Conservation (phyloP, 2,329 filamentous ascomycete genomes). For the Arthroderma uncinatum region DNA sequence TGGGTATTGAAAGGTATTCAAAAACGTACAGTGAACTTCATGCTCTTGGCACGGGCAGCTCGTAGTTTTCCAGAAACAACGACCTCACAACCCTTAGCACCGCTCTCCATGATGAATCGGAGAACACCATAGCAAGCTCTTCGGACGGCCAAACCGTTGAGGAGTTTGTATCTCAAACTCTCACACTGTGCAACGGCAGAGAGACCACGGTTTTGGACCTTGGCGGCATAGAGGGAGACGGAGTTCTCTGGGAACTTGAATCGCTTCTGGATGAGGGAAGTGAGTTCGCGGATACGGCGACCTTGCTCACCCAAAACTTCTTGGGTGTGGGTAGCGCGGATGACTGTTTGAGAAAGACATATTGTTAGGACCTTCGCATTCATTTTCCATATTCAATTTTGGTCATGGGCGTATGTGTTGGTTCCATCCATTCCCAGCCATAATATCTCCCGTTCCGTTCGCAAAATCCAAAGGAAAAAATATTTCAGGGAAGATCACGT, state of each 20-base stretch:
- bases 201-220: conserved; percentile 99
- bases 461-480: background rate
- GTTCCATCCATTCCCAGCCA: background rate
- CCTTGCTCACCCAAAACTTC: conserved; percentile 99
- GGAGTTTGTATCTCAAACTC: conserved; percentile 99
- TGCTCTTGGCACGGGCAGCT: conserved; percentile 97
- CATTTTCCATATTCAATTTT: background rate
- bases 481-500: conserved; percentile 23
- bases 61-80: conserved; percentile 98
- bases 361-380: background rate
- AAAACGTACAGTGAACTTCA: conserved; percentile 91
- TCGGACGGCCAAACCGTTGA: conserved; percentile 97
- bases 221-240: conserved; percentile 98
- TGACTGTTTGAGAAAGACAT: conserved; percentile 45
- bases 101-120: conserved; percentile 99
- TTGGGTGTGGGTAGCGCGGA: conserved; percentile 99
- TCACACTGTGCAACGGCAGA: conserved; percentile 99
- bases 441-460: background rate
- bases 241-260: conserved; percentile 99
- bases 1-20: background rate
- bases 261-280: conserved; percentile 99
- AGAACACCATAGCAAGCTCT: conserved; percentile 99
- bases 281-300: conserved; percentile 99
- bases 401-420: background rate
- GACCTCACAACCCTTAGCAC: conserved; percentile 99